Conservation (phyloP, 805 yeast genomes). For the Osmozyma mogii region DNA sequence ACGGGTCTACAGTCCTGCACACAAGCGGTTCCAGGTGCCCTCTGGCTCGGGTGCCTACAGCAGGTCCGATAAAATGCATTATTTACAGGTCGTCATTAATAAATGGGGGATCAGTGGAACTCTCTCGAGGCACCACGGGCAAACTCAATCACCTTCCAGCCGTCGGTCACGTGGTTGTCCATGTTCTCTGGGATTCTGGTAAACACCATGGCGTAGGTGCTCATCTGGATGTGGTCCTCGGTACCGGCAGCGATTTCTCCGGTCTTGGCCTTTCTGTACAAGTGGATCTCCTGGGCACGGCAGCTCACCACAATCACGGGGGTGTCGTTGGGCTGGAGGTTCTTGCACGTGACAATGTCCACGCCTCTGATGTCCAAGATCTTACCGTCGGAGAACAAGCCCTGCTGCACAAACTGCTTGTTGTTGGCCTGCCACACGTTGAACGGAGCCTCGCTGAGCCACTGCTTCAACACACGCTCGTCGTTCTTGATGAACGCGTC, state of each 20-base stretch:
- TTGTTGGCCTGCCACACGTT: conserved; percentile 92
- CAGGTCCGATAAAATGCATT: too few relatives aligned
- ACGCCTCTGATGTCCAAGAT: conserved; percentile 93
- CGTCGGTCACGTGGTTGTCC: conserved; percentile 85
- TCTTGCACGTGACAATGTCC: conserved; percentile 81
- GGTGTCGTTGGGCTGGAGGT: conserved; percentile 80
- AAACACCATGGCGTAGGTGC: conserved; percentile 93
- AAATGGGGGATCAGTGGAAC: conserved; percentile 49
- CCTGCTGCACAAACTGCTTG: conserved; percentile 86
- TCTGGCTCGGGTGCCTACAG: too few relatives aligned
- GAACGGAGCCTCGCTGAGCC: conserved; percentile 97
- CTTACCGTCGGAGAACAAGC: conserved; percentile 82
- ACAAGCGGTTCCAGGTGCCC: too few relatives aligned
- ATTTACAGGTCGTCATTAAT: too few relatives aligned
- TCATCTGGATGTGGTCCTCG: conserved; percentile 84
- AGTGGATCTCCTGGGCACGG: conserved; percentile 92
- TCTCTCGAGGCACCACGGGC: conserved; percentile 90
- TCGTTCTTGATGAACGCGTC: conserved; percentile 95
- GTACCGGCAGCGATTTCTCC: conserved; percentile 95
- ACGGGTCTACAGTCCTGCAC: too few relatives aligned
- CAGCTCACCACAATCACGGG: conserved; percentile 93
- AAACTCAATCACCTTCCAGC: conserved; percentile 94
- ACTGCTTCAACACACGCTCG: conserved; percentile 66
- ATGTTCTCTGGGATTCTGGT: conserved; percentile 90
- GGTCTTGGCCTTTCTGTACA: conserved; percentile 82